A percentile compares a stretch with the other conserved stretches of the same genome.
Conservation (phyloP, 306 rosid species). For the Leucaena leucocephala region DNA sequence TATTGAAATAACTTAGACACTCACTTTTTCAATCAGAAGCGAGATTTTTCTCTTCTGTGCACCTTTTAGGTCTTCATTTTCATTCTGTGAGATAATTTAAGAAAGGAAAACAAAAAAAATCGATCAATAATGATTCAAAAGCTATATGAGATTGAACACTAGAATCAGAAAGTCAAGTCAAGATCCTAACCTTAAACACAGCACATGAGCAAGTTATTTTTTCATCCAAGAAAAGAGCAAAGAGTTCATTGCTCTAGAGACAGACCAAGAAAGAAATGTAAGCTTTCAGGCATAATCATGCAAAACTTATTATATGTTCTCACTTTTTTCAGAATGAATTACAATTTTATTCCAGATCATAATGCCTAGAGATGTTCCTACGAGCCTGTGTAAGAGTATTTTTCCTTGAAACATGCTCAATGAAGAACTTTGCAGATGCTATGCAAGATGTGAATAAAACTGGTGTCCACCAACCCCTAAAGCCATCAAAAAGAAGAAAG, state of each 20-base stretch:
- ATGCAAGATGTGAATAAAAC: conserved; percentile 70
- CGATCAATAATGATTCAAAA: conserved; percentile 7
- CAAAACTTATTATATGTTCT: background rate
- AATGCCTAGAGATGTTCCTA: conserved; percentile 87
- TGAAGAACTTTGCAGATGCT: conserved; percentile 75
- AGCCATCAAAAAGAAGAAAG: conserved; percentile 29
- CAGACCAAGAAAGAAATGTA: conserved; percentile 36
- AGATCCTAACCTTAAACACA: conserved; percentile 69
- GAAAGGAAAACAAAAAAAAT: background rate
- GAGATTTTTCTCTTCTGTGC: conserved; percentile 82
- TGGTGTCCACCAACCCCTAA: conserved; percentile 98
- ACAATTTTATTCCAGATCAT: conserved; percentile 63
- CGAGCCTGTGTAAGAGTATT: conserved; percentile 90
- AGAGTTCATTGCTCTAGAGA: conserved; percentile 84
- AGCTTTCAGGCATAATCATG: conserved; percentile 19
- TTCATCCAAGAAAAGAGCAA: conserved; percentile 83
- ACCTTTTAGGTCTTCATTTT: conserved; percentile 72
- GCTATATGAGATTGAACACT: background rate
- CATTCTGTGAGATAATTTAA: conserved; percentile 44
- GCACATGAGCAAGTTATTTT: conserved; percentile 89
- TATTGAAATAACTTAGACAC: conserved; percentile 13
- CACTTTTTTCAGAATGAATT: background rate
- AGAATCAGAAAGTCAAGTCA: background rate
- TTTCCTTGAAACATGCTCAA: conserved; percentile 71
- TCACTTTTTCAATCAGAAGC: conserved; percentile 65